phyloP scores from a whole-genome alignment of 441 rosid genomes.

The Euphorbia schlechtendalii region DNA sequence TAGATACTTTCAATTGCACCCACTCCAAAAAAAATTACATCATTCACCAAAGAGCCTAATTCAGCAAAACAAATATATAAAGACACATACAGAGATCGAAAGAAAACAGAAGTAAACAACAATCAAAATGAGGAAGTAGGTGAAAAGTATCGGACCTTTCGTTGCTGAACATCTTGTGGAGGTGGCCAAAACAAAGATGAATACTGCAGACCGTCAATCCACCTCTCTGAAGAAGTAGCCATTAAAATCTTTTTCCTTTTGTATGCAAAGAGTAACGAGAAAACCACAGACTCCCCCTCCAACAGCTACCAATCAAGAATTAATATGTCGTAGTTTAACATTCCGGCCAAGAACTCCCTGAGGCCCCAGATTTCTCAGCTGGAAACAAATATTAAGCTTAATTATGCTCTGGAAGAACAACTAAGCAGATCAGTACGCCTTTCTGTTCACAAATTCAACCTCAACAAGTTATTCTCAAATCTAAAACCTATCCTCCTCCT shows the following conservation, averaged over 20 bases:
- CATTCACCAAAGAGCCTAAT: not conserved
- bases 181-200: conserved; percentile 91
- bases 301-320: conserved; percentile 53
- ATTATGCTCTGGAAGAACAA: conserved; percentile 3
- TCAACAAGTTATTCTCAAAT: conserved; percentile 4
- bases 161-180: conserved; percentile 67
- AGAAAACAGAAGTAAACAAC: no score
- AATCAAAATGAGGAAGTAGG: not conserved
- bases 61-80: not conserved
- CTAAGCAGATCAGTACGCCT: conserved; percentile 20
- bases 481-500: not conserved
- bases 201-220: conserved; percentile 91
- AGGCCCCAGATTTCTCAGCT: conserved; percentile 25
- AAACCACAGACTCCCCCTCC: conserved; percentile 9
- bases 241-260: conserved; percentile 16
- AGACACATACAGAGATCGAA: not conserved
- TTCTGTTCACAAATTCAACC: conserved; percentile 13
- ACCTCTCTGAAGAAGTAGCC: conserved; percentile 77
- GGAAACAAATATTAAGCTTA: conserved; percentile 9
- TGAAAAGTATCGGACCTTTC: conserved; percentile 46
- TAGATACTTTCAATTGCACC: not conserved
- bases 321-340: conserved; percentile 49
- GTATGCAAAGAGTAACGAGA: not conserved
- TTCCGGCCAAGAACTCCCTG: conserved; percentile 24
- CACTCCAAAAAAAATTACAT: not conserved